Evolutionary conservation across 108 stramenopile genomes (phyloP).

Genomic region (Nannochloropsis salina): DNA sequence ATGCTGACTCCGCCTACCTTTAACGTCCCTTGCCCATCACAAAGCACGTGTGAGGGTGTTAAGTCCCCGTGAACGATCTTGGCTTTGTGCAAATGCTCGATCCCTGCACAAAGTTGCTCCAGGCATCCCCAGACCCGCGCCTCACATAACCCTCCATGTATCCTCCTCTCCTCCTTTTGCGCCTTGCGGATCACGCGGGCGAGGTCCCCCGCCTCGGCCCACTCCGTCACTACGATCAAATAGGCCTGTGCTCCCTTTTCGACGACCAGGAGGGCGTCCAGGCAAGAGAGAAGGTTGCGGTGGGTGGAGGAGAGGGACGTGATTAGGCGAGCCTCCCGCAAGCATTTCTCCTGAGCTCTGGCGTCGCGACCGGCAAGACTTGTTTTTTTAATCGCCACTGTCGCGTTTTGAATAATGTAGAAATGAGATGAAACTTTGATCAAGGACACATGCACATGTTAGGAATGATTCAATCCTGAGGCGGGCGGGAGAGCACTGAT

Average conservation of each 20-base stretch:
- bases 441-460: too few relatives aligned
- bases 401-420: background rate
- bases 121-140: slow-evolving; percentile 56
- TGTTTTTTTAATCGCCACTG: slow-evolving; percentile 51
- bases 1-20: slow-evolving; percentile 59
- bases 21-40: slow-evolving; percentile 50
- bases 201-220: slow-evolving; percentile 57
- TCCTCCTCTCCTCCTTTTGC: background rate
- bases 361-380: slow-evolving; percentile 41
- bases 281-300: slow-evolving; percentile 49
- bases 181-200: slow-evolving; percentile 37
- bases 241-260: slow-evolving; percentile 17
- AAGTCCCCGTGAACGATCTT: slow-evolving; percentile 57
- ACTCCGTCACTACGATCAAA: slow-evolving; percentile 50
- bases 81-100: slow-evolving; percentile 51
- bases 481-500: too few relatives aligned
- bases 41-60: slow-evolving; percentile 58
- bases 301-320: slow-evolving; percentile 35
- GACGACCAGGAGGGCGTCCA: slow-evolving; percentile 43
- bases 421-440: too few relatives aligned
- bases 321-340: slow-evolving; percentile 49
- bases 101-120: slow-evolving; percentile 33
- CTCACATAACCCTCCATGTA: slow-evolving; percentile 43
- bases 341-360: slow-evolving; percentile 46
- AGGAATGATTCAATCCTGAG: too few relatives aligned